These are phyloP conservation scores for Peniophora sp. DNA, from an alignment of 1,284 basidiomycete species.

Conservation along the genomic window DNA sequence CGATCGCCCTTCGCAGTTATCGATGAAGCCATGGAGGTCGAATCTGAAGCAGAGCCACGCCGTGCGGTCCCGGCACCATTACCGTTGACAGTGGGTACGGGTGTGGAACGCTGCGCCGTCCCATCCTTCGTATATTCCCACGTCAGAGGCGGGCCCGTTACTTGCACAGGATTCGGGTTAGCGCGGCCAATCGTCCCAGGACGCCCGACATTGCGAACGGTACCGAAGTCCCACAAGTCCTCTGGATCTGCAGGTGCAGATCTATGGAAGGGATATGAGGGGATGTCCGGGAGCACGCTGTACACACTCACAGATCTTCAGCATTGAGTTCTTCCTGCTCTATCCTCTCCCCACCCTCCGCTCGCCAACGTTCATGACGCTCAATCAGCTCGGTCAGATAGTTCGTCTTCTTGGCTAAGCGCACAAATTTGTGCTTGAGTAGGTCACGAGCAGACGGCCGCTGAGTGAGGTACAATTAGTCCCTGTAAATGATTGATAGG, in stretches of 20 bases:
- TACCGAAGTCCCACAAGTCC: constrained; percentile 94
- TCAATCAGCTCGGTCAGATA: constrained; percentile 96
- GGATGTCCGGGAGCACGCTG: constrained; percentile 16
- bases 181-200: constrained; percentile 52
- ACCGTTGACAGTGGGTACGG: constrained; percentile 25
- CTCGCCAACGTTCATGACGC: constrained; percentile 87
- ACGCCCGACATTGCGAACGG: constrained; percentile 58
- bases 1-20: constrained; percentile 43
- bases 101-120: constrained; percentile 30
- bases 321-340: constrained; percentile 65
- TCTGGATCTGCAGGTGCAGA: constrained; percentile 58
- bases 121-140: constrained; percentile 64
- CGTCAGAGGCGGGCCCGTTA: constrained; percentile 60
- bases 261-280: constrained; percentile 25
- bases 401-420: constrained; percentile 88
- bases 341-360: constrained; percentile 75
- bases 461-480: constrained; percentile 28
- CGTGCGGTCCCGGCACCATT: constrained; percentile 4
- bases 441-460: constrained; percentile 92
- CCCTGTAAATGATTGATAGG: background rate
- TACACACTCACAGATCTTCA: constrained; percentile 46
- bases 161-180: constrained; percentile 40
- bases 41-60: constrained; percentile 11
- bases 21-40: constrained; percentile 27
- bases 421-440: constrained; percentile 93